Base-by-base conservation (phyloP, 164 flowering plant species). In the Santalum album region DNA sequence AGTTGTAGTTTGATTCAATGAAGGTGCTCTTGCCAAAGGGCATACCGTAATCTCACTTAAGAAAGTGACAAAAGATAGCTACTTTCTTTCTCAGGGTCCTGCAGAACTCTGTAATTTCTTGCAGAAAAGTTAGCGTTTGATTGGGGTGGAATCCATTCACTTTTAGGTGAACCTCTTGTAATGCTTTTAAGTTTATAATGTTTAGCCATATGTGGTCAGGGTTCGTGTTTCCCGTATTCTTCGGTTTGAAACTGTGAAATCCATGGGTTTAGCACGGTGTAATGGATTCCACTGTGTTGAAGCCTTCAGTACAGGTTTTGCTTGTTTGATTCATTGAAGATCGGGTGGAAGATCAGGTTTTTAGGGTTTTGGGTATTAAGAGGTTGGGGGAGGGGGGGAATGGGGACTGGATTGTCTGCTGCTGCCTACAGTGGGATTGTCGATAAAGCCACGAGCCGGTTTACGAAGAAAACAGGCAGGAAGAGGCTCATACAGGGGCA, bases 381-480 rank as follows among this genome's bases (percentile, higher is more conserved):
- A 40, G 46, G 58, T 47, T 29, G 70, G 50, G 71, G 66, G 74
- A 81, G 45, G 56, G 47, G 36, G 70, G 53, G 69, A 65, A 73
- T 78, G 79, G 94, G 81, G 79, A 38, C 64, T 44, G 56, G 78
- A 70, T 57, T 60, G 69, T 40, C 60, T 79, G 78, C 64, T 78
- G 42, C 66, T 76, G 49, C 78, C 80, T 25, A 77, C 82, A 6
- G 81, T 75, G 20, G 89, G 86, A 63, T 90, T 87, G 63, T 92
- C 87, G 48, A 76, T 87, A 74, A 84, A 79, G 58, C 75, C 78
- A 68, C 72, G 87, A 64, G 92, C 92, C 20, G 89, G 91, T 63
- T 72, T 87, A 64, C 57, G 96, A 69, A 87, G 84, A 76, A 79
- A 87, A 53, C 96, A 87, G 61, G 96, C 96, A 10, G 92, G 96